phyloP scores from a whole-genome alignment of 352 stramenopile species.

The Phytophthora podocarpi region DNA sequence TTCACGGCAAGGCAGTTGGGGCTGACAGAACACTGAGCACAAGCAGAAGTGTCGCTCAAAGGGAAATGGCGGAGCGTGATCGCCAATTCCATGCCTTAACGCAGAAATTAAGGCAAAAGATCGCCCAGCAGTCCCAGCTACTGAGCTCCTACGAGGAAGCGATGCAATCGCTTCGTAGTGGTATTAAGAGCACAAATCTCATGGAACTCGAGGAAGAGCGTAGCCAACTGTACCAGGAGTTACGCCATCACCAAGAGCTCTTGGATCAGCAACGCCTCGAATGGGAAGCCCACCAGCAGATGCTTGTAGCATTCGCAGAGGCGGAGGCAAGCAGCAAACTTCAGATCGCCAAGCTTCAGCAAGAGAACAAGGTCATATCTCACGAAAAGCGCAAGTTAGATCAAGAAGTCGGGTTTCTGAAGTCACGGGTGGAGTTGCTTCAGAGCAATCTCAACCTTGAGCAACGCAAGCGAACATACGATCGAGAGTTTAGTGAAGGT shows the following conservation, averaged over 20 bases:
- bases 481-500: conserved; percentile 39
- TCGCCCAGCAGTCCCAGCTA: conserved; percentile 59
- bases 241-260: conserved; percentile 40
- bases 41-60: conserved; percentile 27
- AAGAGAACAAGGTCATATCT: conserved; percentile 38
- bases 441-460: conserved; percentile 50
- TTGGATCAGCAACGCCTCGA: conserved; percentile 35
- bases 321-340: conserved; percentile 36
- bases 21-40: conserved; percentile 9
- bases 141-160: conserved; percentile 61
- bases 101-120: conserved; percentile 58
- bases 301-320: conserved; percentile 34
- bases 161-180: conserved; percentile 57
- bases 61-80: conserved; percentile 51
- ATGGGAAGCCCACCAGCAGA: conserved; percentile 34
- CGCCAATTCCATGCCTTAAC: conserved; percentile 51
- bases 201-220: conserved; percentile 69
- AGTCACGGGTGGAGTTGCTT: conserved; percentile 40
- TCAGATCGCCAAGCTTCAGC: conserved; percentile 43
- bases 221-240: conserved; percentile 52
- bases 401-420: conserved; percentile 51
- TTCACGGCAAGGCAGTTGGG: conserved; percentile 42
- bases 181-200: conserved; percentile 53
- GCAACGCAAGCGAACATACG: conserved; percentile 62
- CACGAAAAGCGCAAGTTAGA: conserved; percentile 57